phyloP scores from a whole-genome alignment of 495 filamentous ascomycete genomes.

The Glarea lozoyensis region DNA sequence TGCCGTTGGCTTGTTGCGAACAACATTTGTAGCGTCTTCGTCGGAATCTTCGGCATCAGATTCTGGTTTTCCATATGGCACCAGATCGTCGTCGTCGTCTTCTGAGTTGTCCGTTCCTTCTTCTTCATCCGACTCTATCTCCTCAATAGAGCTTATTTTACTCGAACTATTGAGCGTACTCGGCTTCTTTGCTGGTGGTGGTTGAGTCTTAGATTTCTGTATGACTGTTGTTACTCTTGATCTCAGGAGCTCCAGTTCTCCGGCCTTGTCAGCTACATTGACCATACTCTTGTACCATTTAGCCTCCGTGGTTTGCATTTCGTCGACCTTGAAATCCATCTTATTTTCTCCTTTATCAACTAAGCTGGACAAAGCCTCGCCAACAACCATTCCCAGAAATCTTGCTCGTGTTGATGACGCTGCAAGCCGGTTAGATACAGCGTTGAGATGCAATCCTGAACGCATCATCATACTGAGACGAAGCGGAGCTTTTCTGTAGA shows the following conservation, averaged over 20 bases:
- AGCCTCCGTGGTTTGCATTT: slow-evolving; percentile 62
- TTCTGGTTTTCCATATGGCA: slow-evolving; percentile 82
- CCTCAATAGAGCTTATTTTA: slow-evolving; percentile 57
- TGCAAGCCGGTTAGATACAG: slow-evolving; percentile 79
- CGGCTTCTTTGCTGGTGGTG: slow-evolving; percentile 19
- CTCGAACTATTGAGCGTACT: slow-evolving; percentile 23
- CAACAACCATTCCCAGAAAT: slow-evolving; percentile 85
- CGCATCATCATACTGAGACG: slow-evolving; percentile 55
- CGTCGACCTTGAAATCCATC: slow-evolving; percentile 80
- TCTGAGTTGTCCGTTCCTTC: slow-evolving; percentile 12
- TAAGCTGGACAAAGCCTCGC: slow-evolving; percentile 69
- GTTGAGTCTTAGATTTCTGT: slow-evolving; percentile 8
- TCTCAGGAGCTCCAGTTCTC: slow-evolving; percentile 36
- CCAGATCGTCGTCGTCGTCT: slow-evolving; percentile 55
- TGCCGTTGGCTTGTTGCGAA: slow-evolving; percentile 70
- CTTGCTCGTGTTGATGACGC: slow-evolving; percentile 65
- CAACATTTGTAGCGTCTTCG: slow-evolving; percentile 80
- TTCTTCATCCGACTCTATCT: slow-evolving; percentile 35
- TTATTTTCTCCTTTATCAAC: slow-evolving; percentile 64
- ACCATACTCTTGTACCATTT: slow-evolving; percentile 67
- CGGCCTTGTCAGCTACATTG: slow-evolving; percentile 52
- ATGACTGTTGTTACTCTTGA: slow-evolving; percentile 3
- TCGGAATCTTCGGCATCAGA: slow-evolving; percentile 88
- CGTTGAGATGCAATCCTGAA: slow-evolving; percentile 62
- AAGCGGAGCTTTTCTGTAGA: slow-evolving; percentile 51